Evolutionary conservation across 2,329 filamentous ascomycete species (phyloP).

Genomic region (Phyllosticta paracitricarpa): DNA sequence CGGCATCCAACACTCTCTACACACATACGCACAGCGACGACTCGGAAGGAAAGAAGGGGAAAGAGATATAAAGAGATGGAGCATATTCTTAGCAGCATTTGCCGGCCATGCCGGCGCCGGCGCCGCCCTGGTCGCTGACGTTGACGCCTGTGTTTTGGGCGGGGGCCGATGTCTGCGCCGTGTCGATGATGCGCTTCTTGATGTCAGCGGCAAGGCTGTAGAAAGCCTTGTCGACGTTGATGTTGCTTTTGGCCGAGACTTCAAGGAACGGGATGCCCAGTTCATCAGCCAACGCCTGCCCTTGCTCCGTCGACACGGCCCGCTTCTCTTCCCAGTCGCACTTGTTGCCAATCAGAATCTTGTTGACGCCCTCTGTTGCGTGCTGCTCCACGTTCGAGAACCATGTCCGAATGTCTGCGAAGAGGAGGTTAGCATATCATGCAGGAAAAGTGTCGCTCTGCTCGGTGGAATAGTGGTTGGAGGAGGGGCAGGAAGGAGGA

Average conservation of each 20-base stretch:
- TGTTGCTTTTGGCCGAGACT: conserved; percentile 97
- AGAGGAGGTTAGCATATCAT: background rate
- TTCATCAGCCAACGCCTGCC: conserved; percentile 87
- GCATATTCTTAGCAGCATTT: conserved; percentile 26
- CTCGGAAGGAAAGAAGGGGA: background rate
- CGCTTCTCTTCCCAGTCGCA: conserved; percentile 99
- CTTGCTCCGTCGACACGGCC: conserved; percentile 83
- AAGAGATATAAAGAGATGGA: background rate
- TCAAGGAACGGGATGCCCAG: conserved; percentile 97
- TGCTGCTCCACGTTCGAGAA: conserved; percentile 99
- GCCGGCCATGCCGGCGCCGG: conserved; percentile 23
- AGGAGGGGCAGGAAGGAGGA: background rate
- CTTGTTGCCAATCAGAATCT: conserved; percentile 99
- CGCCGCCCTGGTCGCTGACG: conserved; percentile 20
- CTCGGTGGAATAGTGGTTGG: background rate
- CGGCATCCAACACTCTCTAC: background rate
- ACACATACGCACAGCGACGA: background rate
- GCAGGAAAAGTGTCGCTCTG: background rate
- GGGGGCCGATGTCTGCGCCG: conserved; percentile 59
- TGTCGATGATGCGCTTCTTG: conserved; percentile 97
- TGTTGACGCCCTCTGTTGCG: conserved; percentile 97
- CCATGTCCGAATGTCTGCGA: conserved; percentile 95
- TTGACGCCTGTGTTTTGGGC: conserved; percentile 21
- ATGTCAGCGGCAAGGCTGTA: conserved; percentile 92
- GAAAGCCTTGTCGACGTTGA: conserved; percentile 99